Base-by-base conservation (phyloP, 345 rosid species). In the Luvunga scandens region DNA sequence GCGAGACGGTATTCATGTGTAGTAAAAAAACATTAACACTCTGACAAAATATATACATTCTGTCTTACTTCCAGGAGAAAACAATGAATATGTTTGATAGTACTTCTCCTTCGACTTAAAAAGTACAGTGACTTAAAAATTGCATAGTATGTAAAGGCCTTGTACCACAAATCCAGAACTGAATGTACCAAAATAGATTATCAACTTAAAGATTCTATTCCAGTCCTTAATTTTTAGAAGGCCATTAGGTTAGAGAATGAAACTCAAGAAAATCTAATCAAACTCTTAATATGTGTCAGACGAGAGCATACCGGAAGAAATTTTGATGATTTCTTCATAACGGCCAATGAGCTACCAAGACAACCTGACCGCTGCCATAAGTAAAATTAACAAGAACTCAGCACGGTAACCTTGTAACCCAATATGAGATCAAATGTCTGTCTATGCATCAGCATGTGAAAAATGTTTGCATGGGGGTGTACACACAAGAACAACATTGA, bases 301-400 rank as follows among this genome's bases (percentile, higher is more conserved):
- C 71, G 36, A 74, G 72, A 76, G 86, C 93, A 71, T 87, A 96
- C 98, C 71, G 98, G 99, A 81, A 96, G 97, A 78, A 90, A 81
- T 86, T 92, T 94, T 65, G 93, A 92, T 75, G 97, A 89, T 84
- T 91, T 96, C 92, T 96, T 96, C 98, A 96, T 96, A 39, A 96
- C 91, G 82, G 97, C 99, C 66, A 96, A 82, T 64, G 97, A 30
- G 63, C 97, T 93, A 75, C 99, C 98, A 77, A 96, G 95, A 82
- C 97, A 96, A 81, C 99, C 98, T 75, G 93, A 85, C 30, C 98
- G 86, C 99, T 96, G 93, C 85, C 80, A 81, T 8, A 78, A 81
- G 25, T 33, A 79, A 83, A 66, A 39, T 73, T 48, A 72, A 79
- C 9, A 69, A 45, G 78, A 79, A 63, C 69, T 45, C 31, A 85